phyloP scores from a whole-genome alignment of 305 asterid genomes.

The Plantago lanceolata region DNA sequence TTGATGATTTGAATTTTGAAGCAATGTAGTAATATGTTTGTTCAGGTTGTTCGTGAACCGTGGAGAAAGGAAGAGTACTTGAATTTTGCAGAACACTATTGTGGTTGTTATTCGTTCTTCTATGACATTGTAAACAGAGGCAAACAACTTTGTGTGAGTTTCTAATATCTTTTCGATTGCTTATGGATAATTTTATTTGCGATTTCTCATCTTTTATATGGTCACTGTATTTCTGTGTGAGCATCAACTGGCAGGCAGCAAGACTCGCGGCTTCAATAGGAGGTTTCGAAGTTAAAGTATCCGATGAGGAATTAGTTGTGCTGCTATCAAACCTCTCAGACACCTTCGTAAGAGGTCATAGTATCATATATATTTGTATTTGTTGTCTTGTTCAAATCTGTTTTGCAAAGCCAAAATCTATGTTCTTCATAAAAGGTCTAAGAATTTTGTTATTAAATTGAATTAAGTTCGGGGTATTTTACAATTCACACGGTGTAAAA shows the following conservation, averaged over 20 bases:
- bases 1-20: background rate
- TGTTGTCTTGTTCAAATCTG: background rate
- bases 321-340: conserved; percentile 58
- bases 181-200: background rate
- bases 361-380: too few species aligned
- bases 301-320: conserved; percentile 73
- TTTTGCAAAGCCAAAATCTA: too few species aligned
- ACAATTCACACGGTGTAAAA: too few species aligned
- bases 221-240: conserved; percentile 49
- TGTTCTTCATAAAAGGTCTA: too few species aligned
- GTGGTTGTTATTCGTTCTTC: conserved; percentile 84
- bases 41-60: conserved; percentile 78
- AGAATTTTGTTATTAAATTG: too few species aligned
- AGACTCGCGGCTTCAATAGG: conserved; percentile 71
- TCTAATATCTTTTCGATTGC: background rate
- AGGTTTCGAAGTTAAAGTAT: conserved; percentile 49
- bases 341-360: background rate
- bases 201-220: background rate
- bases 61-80: conserved; percentile 71
- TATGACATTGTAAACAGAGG: conserved; percentile 84
- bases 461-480: too few species aligned
- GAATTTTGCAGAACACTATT: conserved; percentile 73
- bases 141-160: conserved; percentile 80
- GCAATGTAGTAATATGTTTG: background rate
- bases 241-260: conserved; percentile 95